Evolutionary conservation across 2,329 filamentous ascomycete genomes (phyloP).

Genomic region (Beauveria bassiana): DNA sequence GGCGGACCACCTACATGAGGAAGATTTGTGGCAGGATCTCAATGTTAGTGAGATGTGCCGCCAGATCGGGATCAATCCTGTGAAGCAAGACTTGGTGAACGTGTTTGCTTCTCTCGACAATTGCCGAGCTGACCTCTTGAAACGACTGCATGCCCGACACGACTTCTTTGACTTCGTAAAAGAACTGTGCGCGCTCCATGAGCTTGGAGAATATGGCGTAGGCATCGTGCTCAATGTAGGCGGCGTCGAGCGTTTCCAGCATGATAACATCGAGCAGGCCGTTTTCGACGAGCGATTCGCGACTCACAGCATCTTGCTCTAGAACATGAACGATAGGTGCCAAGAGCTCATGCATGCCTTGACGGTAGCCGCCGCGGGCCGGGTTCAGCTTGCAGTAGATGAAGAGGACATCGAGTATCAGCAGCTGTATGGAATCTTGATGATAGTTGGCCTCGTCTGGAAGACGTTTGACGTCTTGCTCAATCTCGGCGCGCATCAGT

Average conservation of each 20-base stretch:
- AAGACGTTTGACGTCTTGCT: constrained; percentile 88
- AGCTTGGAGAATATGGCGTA: constrained; percentile 78
- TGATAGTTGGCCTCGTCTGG: constrained; percentile 90
- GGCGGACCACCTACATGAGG: constrained; percentile 58
- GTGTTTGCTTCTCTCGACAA: constrained; percentile 75
- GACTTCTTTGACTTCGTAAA: constrained; percentile 67
- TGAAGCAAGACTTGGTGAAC: constrained; percentile 79
- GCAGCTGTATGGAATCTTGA: constrained; percentile 65
- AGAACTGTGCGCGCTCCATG: constrained; percentile 80
- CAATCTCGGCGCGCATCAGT: constrained; percentile 75
- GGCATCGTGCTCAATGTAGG: constrained; percentile 81
- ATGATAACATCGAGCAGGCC: constrained; percentile 43
- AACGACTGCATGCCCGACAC: constrained; percentile 18
- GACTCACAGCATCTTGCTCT: constrained; percentile 69
- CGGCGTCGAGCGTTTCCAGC: constrained; percentile 59
- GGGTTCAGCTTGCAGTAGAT: constrained; percentile 91
- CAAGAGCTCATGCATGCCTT: constrained; percentile 96
- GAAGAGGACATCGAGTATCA: constrained; percentile 84
- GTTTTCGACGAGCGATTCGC: constrained; percentile 24
- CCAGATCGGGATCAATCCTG: constrained; percentile 75
- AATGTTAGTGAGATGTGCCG: constrained; percentile 69
- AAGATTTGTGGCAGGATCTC: constrained; percentile 97
- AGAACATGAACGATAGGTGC: constrained; percentile 84
- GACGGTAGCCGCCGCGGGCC: constrained; percentile 79
- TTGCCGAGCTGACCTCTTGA: constrained; percentile 41